Evolutionary conservation across 495 filamentous ascomycete genomes (phyloP).

Genomic region (Daldinia concentrica): DNA sequence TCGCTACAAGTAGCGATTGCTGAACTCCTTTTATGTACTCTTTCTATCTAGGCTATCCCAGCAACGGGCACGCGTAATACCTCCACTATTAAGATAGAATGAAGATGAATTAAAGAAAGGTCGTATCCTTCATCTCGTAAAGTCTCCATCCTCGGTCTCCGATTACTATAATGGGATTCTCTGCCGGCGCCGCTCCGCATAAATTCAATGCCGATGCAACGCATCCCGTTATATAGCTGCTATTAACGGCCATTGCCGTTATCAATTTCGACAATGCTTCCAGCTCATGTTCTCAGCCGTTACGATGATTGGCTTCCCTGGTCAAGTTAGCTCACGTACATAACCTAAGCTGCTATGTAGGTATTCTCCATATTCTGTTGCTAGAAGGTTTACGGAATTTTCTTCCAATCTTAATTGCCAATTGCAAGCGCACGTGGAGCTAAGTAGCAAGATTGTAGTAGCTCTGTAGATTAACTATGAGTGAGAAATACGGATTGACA

Average conservation of each 20-base stretch:
- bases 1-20: background rate
- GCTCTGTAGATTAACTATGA: background rate
- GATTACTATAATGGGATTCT: constrained; percentile 37
- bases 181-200: constrained; percentile 21
- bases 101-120: constrained; percentile 14
- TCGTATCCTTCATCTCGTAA: constrained; percentile 29
- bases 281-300: constrained; percentile 20
- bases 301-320: constrained; percentile 24
- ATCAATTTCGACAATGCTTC: constrained; percentile 4
- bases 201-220: constrained; percentile 30
- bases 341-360: no score
- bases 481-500: background rate
- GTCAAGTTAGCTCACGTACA: constrained; percentile 1
- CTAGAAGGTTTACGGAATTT: constrained; percentile 2
- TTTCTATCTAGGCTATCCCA: constrained; percentile 4
- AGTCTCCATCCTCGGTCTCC: constrained; percentile 33
- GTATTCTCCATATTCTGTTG: background rate
- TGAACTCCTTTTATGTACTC: constrained; percentile 20
- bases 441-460: background rate
- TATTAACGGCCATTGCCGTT: constrained; percentile 16
- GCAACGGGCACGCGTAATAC: constrained; percentile 8
- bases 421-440: background rate
- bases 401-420: constrained; percentile 11
- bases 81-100: constrained; percentile 7
- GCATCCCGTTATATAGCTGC: constrained; percentile 23